These are phyloP conservation scores for Solanum piurae DNA, from an alignment of 257 asterid genomes.

Conservation along the genomic window DNA sequence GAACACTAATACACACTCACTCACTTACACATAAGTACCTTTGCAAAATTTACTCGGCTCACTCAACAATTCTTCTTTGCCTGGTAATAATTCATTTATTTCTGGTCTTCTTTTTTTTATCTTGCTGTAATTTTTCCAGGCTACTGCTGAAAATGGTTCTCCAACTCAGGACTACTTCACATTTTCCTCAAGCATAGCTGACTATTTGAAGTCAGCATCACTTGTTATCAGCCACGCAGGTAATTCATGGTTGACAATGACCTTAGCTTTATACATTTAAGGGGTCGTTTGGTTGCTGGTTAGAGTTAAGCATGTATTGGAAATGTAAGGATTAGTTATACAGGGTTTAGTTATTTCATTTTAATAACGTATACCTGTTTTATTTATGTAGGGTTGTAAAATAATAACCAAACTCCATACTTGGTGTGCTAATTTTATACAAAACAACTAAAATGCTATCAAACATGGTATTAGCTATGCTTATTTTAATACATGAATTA, in stretches of 20 bases:
- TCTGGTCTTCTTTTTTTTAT: not conserved
- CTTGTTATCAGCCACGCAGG: conserved; percentile 97
- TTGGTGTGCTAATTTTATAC: not conserved
- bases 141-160: conserved; percentile 50
- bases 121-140: conserved; percentile 22
- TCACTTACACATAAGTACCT: not conserved
- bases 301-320: not conserved
- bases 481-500: not conserved
- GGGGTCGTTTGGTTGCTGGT: not conserved
- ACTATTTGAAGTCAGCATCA: conserved; percentile 67
- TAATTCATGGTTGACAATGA: conserved; percentile 1
- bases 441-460: not conserved
- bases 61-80: not conserved
- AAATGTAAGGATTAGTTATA: not conserved
- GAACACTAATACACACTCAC: not conserved
- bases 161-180: conserved; percentile 63
- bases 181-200: conserved; percentile 89
- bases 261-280: not conserved
- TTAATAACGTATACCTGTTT: not conserved
- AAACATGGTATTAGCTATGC: not conserved
- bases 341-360: not conserved
- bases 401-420: not conserved
- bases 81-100: not conserved
- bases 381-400: not conserved
- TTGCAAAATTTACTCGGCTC: not conserved